Conservation (phyloP, 2,329 filamentous ascomycete species). For the Aspergillus aculeatinus region DNA sequence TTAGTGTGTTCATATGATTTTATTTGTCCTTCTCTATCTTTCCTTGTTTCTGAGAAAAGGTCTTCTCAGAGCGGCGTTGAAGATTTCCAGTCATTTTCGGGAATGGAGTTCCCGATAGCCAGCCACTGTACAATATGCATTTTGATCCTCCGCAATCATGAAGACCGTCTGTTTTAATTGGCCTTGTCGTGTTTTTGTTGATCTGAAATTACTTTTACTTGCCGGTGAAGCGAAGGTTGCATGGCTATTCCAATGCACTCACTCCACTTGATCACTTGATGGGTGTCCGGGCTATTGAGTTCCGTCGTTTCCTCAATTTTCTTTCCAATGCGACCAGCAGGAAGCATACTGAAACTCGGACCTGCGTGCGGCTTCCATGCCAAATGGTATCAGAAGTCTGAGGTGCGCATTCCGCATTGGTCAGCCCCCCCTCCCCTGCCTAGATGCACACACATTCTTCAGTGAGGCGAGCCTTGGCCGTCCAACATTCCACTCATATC, state of each 20-base stretch:
- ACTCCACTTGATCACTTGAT: neutral
- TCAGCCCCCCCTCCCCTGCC: neutral
- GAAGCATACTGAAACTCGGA: neutral
- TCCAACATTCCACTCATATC: constrained; percentile 22
- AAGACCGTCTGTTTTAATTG: neutral
- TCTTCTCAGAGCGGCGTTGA: constrained; percentile 1
- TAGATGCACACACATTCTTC: constrained; percentile 22
- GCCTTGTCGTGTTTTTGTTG: neutral
- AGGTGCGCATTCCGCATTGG: constrained; percentile 18
- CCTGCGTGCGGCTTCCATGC: constrained; percentile 20
- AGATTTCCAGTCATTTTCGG: neutral
- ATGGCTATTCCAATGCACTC: neutral
- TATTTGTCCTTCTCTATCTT: neutral
- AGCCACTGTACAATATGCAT: constrained; percentile 17
- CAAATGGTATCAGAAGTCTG: constrained; percentile 12
- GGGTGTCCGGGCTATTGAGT: neutral
- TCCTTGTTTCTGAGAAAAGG: neutral
- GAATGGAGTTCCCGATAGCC: constrained; percentile 19
- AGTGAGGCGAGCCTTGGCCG: constrained; percentile 14
- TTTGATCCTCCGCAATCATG: neutral
- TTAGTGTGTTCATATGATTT: constrained; percentile 2
- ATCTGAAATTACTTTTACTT: neutral
- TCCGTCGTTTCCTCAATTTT: neutral
- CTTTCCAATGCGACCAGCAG: neutral
- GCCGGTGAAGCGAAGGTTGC: neutral